Evolutionary conservation across 352 stramenopile genomes (phyloP), one percentile per base, ranked within the genome.

Genomic region (Globisporangium cystogenes): DNA sequence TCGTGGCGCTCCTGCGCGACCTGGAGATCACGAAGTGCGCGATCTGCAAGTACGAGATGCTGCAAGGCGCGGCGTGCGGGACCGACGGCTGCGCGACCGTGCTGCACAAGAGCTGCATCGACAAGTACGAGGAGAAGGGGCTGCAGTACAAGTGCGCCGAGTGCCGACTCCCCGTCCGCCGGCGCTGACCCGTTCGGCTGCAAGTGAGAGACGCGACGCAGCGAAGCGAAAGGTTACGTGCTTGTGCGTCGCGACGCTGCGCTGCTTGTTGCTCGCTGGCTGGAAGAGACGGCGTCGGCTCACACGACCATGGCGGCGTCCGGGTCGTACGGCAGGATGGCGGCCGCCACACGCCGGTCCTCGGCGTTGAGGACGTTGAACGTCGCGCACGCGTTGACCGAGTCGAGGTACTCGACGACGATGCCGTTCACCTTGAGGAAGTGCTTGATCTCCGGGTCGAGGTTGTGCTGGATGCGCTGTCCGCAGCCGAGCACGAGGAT

Each of bases 321-420:
- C n/a, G 78, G 57, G 39, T 90, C 77, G 53, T 65, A 74, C 3
- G 85, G 82, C 12, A 96, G 56, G 48, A 96, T 74, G n/a, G 82
- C 84, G 12, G 82, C 86, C 7, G 72, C 86, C 21, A 96, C 75
- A 42, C 78, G 70, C 55, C 86, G 80, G 61, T 93, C 86, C 55
- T 96, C 84, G n/a, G 82, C 82, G 68, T 93, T 96, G n/a, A 96
- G 66, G 59, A 96, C 89, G 57, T 96, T 96, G 65, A 94, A 96
- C n/a, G 84, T 96, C 42, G 84, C 81, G 50, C 86, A 92, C 12
- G 86, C 84, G 53, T 93, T 92, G 43, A 87, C 64, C 31, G 81
- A 89, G 67, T 94, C 83, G 36, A 90, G 41, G 59, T 91, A 92
- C 60, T 94, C 83, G 26, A 94, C 77, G 24, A 94, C 83, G 52